Evolutionary conservation across 148 eudicot species (phyloP), one percentile per base, ranked within the genome.

Genomic region (Polygonum aviculare): DNA sequence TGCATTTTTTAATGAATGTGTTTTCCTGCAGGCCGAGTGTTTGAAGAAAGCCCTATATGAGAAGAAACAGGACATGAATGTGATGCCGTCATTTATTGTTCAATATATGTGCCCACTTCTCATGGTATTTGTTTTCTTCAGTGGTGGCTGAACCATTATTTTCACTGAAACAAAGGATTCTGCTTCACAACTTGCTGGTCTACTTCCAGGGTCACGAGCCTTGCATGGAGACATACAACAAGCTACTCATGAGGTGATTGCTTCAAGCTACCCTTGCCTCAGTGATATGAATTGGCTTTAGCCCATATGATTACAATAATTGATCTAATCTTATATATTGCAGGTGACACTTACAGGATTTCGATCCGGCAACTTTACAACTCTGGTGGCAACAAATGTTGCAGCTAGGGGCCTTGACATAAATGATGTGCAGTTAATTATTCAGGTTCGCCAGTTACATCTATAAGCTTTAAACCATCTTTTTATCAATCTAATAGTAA

Each of bases 201-300:
- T 84, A 47, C 87, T 95, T 78, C 86, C 93, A 38, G 98, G 97
- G 74, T 97, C 99, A 70, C 88, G 91, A 10, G 85, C 97, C 62
- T 84, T 92, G 86, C 99, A 95, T 81, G 97, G 99, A 50, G 99
- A 93, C 77, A 95, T 95, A 78, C 94, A 88, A 48, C 99, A 95
- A 79, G 54, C 97, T 74, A 89, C 88, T 51, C 93, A 97, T 16
- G 99, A 95, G 94, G 99, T 95, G 79, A 59, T 72, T 65, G 26
- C 62, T 55, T 55, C 6, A 65, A 65, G 71, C 44, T 65, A 36
- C 10, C 41, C 40, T 35, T 14, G 19, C 31, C 31, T 4, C 14
- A 11, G 36, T 22, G 39, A 26, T 62, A 11, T 4, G 12, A 21
- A 21, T n/a, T 55, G 9, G 31, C 14, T 50, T 14, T 55, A 5